Evolutionary conservation across 73 alveolate species (phyloP).

Genomic region (Tetrahymena malaccensis): DNA sequence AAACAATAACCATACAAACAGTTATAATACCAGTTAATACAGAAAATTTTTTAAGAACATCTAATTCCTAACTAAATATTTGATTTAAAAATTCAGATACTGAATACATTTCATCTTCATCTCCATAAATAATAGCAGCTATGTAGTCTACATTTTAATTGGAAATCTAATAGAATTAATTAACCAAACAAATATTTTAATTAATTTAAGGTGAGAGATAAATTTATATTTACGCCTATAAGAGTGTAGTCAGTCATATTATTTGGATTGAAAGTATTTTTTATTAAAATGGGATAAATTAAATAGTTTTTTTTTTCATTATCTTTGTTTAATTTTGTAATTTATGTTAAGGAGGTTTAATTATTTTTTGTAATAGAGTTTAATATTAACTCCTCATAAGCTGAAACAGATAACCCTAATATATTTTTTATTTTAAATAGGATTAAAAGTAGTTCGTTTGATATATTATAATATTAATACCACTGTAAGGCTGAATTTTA

Average conservation of each 20-base stretch:
- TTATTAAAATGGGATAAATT: neutral
- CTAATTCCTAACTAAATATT: neutral
- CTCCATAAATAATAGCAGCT: neutral
- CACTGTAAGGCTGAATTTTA: neutral
- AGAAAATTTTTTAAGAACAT: neutral
- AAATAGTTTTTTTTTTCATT: neutral
- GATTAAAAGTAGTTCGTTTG: too few relatives aligned
- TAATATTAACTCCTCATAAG: neutral
- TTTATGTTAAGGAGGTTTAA: neutral
- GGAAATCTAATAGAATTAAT: neutral
- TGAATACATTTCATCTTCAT: neutral
- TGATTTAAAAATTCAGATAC: neutral
- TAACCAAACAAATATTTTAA: neutral
- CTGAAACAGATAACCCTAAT: neutral
- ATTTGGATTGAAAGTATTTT: neutral
- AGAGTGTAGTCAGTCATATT: neutral
- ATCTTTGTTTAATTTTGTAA: neutral
- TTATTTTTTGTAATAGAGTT: neutral
- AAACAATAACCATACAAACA: neutral
- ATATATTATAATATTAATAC: neutral
- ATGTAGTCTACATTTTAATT: neutral
- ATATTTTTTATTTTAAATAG: too few relatives aligned
- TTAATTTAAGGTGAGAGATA: neutral
- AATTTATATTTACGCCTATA: neutral
- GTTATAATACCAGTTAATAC: neutral